These are phyloP conservation scores for Massospora cicadina DNA, from an alignment of 371 early-diverging fungal genomes.

Conservation along the genomic window DNA sequence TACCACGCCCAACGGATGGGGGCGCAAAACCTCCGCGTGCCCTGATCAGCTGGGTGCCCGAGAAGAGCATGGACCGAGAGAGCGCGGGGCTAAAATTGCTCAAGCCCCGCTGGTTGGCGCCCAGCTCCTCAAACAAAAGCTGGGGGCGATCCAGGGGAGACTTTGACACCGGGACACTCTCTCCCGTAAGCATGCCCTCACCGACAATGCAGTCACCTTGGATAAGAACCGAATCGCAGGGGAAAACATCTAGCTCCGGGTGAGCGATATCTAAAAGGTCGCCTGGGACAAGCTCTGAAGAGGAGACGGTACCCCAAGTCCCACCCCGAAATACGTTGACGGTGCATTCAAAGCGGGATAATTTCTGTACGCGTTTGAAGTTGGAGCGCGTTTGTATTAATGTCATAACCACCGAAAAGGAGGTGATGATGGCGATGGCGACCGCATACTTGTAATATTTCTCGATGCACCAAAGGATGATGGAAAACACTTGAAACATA, in stretches of 20 bases:
- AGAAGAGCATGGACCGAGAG: conserved; percentile 66
- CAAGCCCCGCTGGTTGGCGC: conserved; percentile 38
- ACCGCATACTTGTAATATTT: conserved; percentile 89
- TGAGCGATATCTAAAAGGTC: conserved; percentile 76
- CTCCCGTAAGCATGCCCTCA: conserved; percentile 98
- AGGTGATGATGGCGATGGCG: conserved; percentile 72
- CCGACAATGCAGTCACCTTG: conserved; percentile 95
- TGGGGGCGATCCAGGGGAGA: conserved; percentile 24
- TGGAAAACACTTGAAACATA: conserved; percentile 80
- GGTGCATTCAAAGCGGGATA: conserved; percentile 69
- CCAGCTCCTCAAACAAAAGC: conserved; percentile 21
- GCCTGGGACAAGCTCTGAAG: conserved; percentile 81
- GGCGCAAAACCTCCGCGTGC: conserved; percentile 27
- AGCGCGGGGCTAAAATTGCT: conserved; percentile 38
- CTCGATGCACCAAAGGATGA: conserved; percentile 79
- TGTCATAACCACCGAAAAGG: conserved; percentile 54
- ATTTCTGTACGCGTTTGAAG: conserved; percentile 58
- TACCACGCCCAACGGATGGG: background rate
- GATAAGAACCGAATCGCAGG: conserved; percentile 92
- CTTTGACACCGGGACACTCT: conserved; percentile 60
- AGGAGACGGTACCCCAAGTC: conserved; percentile 36
- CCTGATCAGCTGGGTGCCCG: conserved; percentile 84
- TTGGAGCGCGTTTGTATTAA: conserved; percentile 60
- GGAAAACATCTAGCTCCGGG: conserved; percentile 41
- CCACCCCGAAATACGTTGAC: conserved; percentile 53